Percentiles rank a stretch among this genome's conserved stretches.
These are phyloP conservation scores for Cichorium intybus DNA, from an alignment of 140 eudicot genomes.

Conservation along the genomic window DNA sequence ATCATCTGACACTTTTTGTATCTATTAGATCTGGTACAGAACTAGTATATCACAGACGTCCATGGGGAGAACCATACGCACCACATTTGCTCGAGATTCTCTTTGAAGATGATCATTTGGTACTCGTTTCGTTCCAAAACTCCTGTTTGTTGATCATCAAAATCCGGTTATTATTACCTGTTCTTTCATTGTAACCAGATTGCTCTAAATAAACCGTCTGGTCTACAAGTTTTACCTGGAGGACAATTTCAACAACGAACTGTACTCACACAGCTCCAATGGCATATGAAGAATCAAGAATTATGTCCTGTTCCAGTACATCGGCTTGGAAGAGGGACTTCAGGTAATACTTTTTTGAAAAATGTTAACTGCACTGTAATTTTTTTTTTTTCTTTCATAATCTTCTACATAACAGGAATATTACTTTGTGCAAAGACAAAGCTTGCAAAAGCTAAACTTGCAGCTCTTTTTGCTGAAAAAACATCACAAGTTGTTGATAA, in stretches of 20 bases:
- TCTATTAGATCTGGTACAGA: constrained; percentile 50
- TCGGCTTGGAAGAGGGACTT: constrained; percentile 95
- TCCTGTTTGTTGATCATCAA: neutral
- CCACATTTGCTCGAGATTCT: constrained; percentile 71
- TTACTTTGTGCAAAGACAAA: constrained; percentile 95
- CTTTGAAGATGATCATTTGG: constrained; percentile 89
- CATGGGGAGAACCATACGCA: constrained; percentile 92
- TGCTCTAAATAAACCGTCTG: constrained; percentile 90
- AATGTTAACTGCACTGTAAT: neutral
- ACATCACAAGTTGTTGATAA: constrained; percentile 53
- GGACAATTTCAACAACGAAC: constrained; percentile 92
- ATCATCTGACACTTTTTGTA: neutral
- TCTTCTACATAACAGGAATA: constrained; percentile 47
- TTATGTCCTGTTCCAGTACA: constrained; percentile 86
- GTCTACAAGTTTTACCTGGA: constrained; percentile 94
- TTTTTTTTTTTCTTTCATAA: neutral
- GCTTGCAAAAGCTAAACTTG: constrained; percentile 71
- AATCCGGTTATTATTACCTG: neutral
- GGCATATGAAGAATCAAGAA: constrained; percentile 58
- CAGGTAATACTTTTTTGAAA: constrained; percentile 54
- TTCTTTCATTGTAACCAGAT: constrained; percentile 44
- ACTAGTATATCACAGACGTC: constrained; percentile 72
- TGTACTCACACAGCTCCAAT: constrained; percentile 75
- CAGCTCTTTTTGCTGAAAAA: constrained; percentile 91
- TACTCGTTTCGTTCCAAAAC: constrained; percentile 26